Conservation (phyloP, 1,284 basidiomycete genomes). For the Ceratobasidium sp. region DNA sequence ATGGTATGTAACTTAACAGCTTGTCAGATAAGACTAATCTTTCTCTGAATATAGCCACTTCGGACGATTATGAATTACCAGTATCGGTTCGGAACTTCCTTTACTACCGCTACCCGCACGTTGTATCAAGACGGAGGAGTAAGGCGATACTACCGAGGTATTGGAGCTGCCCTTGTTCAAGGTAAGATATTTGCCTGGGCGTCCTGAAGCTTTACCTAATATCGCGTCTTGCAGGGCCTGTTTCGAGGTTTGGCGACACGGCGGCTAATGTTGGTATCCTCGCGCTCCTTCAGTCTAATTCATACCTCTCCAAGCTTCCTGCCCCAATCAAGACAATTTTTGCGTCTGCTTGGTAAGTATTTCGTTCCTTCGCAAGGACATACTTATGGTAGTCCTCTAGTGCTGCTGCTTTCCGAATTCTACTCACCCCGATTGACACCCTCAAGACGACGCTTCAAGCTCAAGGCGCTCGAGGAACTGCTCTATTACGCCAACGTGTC, state of each 20-base stretch:
- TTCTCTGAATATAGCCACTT: conserved; percentile 64
- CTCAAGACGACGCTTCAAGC: conserved; percentile 93
- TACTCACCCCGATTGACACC: conserved; percentile 89
- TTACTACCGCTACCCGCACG: conserved; percentile 72
- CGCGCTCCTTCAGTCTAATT: conserved; percentile 77
- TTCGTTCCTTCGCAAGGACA: conserved; percentile 64
- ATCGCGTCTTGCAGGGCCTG: conserved; percentile 54
- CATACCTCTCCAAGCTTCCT: conserved; percentile 74
- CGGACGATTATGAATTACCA: conserved; percentile 95
- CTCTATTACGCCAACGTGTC: conserved; percentile 76
- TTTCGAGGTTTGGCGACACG: conserved; percentile 84
- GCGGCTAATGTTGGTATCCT: conserved; percentile 86
- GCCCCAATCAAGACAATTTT: conserved; percentile 75
- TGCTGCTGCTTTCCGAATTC: conserved; percentile 68
- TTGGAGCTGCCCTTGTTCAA: conserved; percentile 83
- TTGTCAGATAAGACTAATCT: conserved; percentile 8
- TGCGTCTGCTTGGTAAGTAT: conserved; percentile 68
- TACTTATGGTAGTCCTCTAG: conserved; percentile 47
- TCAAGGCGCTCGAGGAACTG: conserved; percentile 77
- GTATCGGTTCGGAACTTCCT: conserved; percentile 83
- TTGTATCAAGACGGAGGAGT: conserved; percentile 84
- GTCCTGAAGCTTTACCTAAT: not conserved
- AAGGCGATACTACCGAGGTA: conserved; percentile 84
- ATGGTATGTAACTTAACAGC: conserved; percentile 68
- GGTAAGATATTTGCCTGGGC: conserved; percentile 66